Percentiles rank a stretch among this genome's conserved stretches.
Evolutionary conservation across 169 alveolate species (phyloP).

Genomic region (Eimeria falciformis): DNA sequence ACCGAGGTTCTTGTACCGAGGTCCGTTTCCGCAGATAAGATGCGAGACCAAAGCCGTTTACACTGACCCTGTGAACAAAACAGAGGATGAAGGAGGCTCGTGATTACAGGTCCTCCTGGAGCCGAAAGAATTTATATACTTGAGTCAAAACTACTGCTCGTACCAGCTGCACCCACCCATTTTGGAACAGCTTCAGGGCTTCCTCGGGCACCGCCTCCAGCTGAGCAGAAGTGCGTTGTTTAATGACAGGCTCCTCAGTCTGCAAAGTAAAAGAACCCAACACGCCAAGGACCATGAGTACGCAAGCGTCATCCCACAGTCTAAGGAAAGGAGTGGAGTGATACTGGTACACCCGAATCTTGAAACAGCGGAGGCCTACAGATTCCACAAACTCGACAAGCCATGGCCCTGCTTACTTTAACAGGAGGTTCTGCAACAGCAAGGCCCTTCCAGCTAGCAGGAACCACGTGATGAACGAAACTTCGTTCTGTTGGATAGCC

Average conservation of each 20-base stretch:
- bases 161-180: not conserved
- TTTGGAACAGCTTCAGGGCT: not conserved
- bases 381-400: not conserved
- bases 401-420: not conserved
- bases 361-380: not conserved
- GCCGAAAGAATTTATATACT: not conserved
- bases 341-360: no score
- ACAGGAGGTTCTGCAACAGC: not conserved
- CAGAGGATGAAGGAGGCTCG: not conserved
- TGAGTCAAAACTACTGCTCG: not conserved
- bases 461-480: not conserved
- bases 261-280: not conserved
- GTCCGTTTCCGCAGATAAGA: constrained; percentile 1
- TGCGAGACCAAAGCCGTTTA: not conserved
- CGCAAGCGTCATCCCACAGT: not conserved
- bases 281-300: not conserved
- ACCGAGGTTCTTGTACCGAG: constrained; percentile 27
- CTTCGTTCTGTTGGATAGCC: constrained; percentile 15
- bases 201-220: constrained; percentile 58
- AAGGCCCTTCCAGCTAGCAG: constrained; percentile 53
- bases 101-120: not conserved
- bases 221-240: not conserved
- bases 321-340: not conserved
- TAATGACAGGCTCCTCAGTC: not conserved
- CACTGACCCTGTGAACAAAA: not conserved